These are phyloP conservation scores for Syncephalastrum monosporum DNA, from an alignment of 371 early-diverging fungal genomes.

Conservation along the genomic window DNA sequence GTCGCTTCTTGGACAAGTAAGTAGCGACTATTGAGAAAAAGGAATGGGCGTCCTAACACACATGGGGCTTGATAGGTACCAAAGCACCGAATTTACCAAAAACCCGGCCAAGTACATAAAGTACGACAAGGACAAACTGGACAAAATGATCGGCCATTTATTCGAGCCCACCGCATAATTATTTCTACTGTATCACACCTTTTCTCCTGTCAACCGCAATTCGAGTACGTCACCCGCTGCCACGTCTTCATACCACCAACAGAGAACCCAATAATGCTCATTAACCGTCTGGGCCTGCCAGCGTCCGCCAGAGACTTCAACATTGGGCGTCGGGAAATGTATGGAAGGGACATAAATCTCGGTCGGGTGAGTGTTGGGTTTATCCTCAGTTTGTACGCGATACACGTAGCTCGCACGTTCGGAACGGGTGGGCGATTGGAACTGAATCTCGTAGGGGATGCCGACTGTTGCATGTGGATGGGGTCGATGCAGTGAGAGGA, in stretches of 20 bases:
- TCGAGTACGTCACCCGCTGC: not conserved
- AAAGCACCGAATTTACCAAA: slow-evolving; percentile 70
- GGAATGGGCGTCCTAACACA: slow-evolving; percentile 10
- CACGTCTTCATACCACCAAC: slow-evolving; percentile 9
- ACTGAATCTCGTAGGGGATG: slow-evolving; percentile 25
- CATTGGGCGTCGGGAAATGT: slow-evolving; percentile 30
- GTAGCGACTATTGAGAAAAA: slow-evolving; percentile 6
- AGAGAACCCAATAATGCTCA: slow-evolving; percentile 19
- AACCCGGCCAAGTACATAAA: slow-evolving; percentile 82
- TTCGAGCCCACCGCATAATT: slow-evolving; percentile 57
- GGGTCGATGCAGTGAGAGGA: slow-evolving; percentile 38
- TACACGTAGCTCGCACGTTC: slow-evolving; percentile 23
- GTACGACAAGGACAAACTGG: slow-evolving; percentile 69
- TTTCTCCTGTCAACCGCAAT: not conserved
- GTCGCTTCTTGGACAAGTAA: slow-evolving; percentile 70
- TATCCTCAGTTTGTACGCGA: slow-evolving; percentile 9
- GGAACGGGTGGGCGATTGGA: slow-evolving; percentile 27
- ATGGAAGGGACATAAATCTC: slow-evolving; percentile 44
- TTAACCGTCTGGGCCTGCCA: slow-evolving; percentile 8
- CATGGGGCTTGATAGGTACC: slow-evolving; percentile 36
- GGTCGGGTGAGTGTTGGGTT: slow-evolving; percentile 20
- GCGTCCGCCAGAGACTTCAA: slow-evolving; percentile 11
- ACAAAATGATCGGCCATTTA: slow-evolving; percentile 66
- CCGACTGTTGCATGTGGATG: slow-evolving; percentile 35
- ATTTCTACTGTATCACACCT: not conserved